phyloP scores from a whole-genome alignment of 352 stramenopile genomes.

The Phytophthora fragariae region DNA sequence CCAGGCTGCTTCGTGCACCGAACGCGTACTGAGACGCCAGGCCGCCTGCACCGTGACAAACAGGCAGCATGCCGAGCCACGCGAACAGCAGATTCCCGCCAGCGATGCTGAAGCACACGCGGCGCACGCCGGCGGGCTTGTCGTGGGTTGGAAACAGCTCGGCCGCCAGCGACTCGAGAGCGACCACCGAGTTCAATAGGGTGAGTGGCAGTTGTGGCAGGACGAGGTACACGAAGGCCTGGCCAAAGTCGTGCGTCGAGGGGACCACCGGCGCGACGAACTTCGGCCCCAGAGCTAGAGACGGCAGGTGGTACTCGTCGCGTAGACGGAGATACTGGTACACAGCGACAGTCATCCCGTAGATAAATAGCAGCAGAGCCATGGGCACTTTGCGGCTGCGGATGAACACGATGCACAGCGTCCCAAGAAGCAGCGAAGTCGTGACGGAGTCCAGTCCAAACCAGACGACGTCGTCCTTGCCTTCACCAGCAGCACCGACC shows the following conservation, averaged over 20 bases:
- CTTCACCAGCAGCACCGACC: slow-evolving; percentile 16
- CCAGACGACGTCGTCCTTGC: slow-evolving; percentile 48
- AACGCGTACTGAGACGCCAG: slow-evolving; percentile 94
- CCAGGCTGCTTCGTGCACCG: slow-evolving; percentile 89
- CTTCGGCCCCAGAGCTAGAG: slow-evolving; percentile 59
- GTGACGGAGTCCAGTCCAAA: slow-evolving; percentile 74
- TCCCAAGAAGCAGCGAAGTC: slow-evolving; percentile 70
- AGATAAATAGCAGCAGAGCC: slow-evolving; percentile 72
- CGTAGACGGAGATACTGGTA: slow-evolving; percentile 64
- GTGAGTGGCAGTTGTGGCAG: slow-evolving; percentile 93
- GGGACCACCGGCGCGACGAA: slow-evolving; percentile 69
- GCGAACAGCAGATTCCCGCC: slow-evolving; percentile 87
- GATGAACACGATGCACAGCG: slow-evolving; percentile 78
- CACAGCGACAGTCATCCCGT: slow-evolving; percentile 69
- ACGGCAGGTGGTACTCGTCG: slow-evolving; percentile 60
- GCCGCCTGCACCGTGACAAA: slow-evolving; percentile 94
- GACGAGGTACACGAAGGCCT: slow-evolving; percentile 88
- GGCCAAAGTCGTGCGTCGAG: slow-evolving; percentile 59
- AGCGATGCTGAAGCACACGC: slow-evolving; percentile 76
- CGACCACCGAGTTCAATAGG: slow-evolving; percentile 93
- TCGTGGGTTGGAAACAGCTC: slow-evolving; percentile 90
- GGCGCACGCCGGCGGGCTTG: slow-evolving; percentile 60
- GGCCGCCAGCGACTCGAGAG: slow-evolving; percentile 88
- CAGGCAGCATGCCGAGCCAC: slow-evolving; percentile 92
- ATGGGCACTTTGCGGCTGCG: slow-evolving; percentile 68